Evolutionary conservation across 108 stramenopile genomes (phyloP), one percentile per base, ranked within the genome.

Genomic region (Skeletonema costatum): DNA sequence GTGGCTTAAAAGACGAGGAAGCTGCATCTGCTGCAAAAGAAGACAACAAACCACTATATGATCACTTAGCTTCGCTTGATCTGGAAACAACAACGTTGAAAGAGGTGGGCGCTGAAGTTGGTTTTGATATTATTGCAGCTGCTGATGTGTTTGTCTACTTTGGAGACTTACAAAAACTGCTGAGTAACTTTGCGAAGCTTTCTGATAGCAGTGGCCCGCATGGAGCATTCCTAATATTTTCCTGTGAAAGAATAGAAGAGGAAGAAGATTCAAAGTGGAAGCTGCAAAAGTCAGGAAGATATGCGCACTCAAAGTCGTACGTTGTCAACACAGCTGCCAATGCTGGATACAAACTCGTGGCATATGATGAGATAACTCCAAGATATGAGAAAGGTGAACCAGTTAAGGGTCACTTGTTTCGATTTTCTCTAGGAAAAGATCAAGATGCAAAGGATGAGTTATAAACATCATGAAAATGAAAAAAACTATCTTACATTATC

Each of bases 141-240:
- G 89, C 92, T 14, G 92, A 92, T 78, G 92, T 92, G 10, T 71
- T 92, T 1, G 88, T 89, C 6, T 92, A 56, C 50, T 86, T 92
- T 70, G 92, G 92, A 35, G 75, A 77, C 32, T 32, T 92, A n/a
- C 61, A 82, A 61, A 77, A 67, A 19, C 30, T 92, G 30, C 41
- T 90, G 17, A 32, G 13, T 4, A 87, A 78, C 16, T 88, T 88
- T 74, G 61, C 80, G 50, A 50, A 77, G 46, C 75, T 87, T 14
- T 78, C 80, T 13, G 75, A 42, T 29, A 41, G 70, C 51, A 75
- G 65, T 35, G 70, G 70, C 10, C 8, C 44, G 25, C 64, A 44
- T 31, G 64, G 66, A 65, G 69, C 85, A 6, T 38, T 32, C 14
- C 68, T 92, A 19, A 82, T 92, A 11, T 92, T 92, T 71, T 77